phyloP scores from a whole-genome alignment of 2,329 filamentous ascomycete species.

The Aspergillus flavus region DNA sequence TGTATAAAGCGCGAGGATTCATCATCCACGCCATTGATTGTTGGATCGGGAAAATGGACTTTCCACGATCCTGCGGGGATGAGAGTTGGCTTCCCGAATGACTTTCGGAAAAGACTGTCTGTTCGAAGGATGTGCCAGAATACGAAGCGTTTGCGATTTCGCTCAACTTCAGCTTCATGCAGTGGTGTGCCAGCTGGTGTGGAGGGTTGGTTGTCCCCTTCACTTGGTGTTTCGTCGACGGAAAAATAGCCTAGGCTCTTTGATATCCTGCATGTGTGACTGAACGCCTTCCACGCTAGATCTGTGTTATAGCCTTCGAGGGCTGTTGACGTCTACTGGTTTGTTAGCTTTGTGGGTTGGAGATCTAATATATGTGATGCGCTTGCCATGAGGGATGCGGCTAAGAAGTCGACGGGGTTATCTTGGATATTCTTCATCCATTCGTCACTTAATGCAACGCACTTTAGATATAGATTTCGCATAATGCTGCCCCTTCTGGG shows the following conservation, averaged over 20 bases:
- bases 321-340: background rate
- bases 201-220: background rate
- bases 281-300: background rate
- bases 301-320: background rate
- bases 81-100: background rate
- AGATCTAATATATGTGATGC: background rate
- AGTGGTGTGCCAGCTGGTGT: background rate
- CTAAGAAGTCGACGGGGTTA: background rate
- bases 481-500: background rate
- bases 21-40: background rate
- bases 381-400: background rate
- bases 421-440: background rate
- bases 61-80: background rate
- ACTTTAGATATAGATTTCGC: background rate
- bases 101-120: background rate
- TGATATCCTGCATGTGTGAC: background rate
- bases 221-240: background rate
- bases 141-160: background rate
- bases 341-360: background rate
- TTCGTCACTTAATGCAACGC: background rate
- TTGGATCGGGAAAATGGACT: background rate
- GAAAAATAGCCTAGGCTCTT: background rate
- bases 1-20: background rate
- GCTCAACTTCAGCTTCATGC: background rate
- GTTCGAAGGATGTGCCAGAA: background rate